Evolutionary conservation across 2,329 filamentous ascomycete species (phyloP), one percentile per base, ranked within the genome.

Genomic region (Chaetomium sp.): DNA sequence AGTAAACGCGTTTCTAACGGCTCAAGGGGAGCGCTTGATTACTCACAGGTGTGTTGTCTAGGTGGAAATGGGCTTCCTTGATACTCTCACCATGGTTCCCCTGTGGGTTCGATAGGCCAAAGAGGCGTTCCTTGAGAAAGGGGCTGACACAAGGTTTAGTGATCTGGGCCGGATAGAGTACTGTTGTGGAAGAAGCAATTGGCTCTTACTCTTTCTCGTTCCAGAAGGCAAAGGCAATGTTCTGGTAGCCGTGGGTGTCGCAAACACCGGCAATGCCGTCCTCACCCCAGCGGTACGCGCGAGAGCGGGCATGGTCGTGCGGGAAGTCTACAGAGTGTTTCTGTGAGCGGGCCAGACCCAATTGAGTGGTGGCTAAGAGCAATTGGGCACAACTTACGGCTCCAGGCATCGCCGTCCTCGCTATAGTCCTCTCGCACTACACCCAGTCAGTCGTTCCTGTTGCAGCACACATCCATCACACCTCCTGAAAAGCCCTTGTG

Each of bases 51-150:
- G 89, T 95, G 70, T 97, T 97, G 73, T 97, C 92, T 56, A 96
- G 74, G 71, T 97, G 92, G 68, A 96, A 97, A 73, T 97, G 91
- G 54, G 88, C 89, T 74, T 97, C 92, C 72, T 96, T 97, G 77
- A 97, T 80, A 70, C 90, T 95, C 75, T 97, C 94, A 61, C 94
- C 94, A 74, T 97, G 94, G 68, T 96, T 96, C 63, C 92, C 92
- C 73, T 97, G 90, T 2, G 92, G 91, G 70, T 97, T 97, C 50
- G 92, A 96, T 53, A 97, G 79, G 54, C 92, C 92, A 68, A 96
- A 97, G 4, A 97, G 81, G 61, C 94, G 86, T 72, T 97, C 94
- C 73, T 97, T 97, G 65, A 97, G 79, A 69, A 92, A 95, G 54
- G 90, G 87, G 71, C 91, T 95, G 19, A 64, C 6, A 19, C 19